phyloP scores from a whole-genome alignment of 1,284 basidiomycete genomes.

The Ustilago vetiveriae region DNA sequence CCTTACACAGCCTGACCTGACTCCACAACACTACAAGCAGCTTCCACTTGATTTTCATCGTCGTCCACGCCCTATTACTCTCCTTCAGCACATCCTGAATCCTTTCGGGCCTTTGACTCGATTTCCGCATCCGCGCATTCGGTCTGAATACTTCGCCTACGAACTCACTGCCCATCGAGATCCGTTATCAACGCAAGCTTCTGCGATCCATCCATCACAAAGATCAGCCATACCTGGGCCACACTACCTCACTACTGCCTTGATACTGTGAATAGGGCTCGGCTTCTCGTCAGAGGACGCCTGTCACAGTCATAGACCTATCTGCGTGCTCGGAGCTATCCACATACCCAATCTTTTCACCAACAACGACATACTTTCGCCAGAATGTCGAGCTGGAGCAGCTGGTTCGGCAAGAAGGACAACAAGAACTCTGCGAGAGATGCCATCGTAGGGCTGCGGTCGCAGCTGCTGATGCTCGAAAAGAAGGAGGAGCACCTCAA shows the following conservation, averaged over 20 bases:
- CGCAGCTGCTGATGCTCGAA: conserved; percentile 83
- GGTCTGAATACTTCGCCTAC: not conserved
- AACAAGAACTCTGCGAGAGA: conserved; percentile 67
- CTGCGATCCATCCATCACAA: conserved; percentile 1
- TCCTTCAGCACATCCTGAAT: no score
- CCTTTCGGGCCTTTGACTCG: not conserved
- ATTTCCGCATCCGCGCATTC: not conserved
- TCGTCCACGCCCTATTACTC: not conserved
- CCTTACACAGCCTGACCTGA: not conserved
- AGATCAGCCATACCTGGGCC: no score
- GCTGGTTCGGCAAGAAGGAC: conserved; percentile 63
- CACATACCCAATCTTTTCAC: not conserved
- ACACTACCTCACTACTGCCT: no score
- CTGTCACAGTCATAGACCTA: not conserved
- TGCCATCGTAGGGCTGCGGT: conserved; percentile 69
- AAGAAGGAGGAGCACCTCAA: conserved; percentile 98
- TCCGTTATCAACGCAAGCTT: conserved; percentile 1
- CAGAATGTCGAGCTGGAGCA: conserved; percentile 66
- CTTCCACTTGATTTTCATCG: not conserved
- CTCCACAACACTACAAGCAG: not conserved
- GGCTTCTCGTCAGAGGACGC: no score
- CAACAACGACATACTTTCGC: not conserved
- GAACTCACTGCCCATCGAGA: not conserved
- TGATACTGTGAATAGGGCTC: no score
- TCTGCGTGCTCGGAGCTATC: not conserved